These are phyloP conservation scores for Trichoderma endophyticum DNA, from an alignment of 2,329 filamentous ascomycete genomes.

Conservation along the genomic window DNA sequence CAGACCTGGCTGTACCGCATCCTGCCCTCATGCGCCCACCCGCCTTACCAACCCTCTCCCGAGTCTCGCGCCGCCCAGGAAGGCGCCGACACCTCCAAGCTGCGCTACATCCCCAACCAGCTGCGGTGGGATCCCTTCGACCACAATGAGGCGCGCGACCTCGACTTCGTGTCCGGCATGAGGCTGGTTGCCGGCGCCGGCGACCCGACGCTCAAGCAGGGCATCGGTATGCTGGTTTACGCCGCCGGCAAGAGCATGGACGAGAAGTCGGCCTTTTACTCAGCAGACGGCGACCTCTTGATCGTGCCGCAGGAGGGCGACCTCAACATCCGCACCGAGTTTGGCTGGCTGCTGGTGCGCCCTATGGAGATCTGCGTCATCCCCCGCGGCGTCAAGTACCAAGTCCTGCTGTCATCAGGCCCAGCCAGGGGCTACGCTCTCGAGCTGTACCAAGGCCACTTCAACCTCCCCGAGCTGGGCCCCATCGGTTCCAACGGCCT, in stretches of 20 bases:
- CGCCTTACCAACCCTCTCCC: constrained; percentile 50
- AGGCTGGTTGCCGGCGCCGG: constrained; percentile 75
- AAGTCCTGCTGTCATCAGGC: constrained; percentile 61
- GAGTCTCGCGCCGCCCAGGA: constrained; percentile 23
- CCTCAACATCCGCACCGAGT: constrained; percentile 73
- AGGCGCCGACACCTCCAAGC: constrained; percentile 27
- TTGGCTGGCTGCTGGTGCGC: constrained; percentile 70
- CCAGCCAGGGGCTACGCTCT: constrained; percentile 70
- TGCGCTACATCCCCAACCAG: constrained; percentile 63
- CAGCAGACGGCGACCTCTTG: constrained; percentile 74
- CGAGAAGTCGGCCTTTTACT: constrained; percentile 74
- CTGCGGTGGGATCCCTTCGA: constrained; percentile 81
- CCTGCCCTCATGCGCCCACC: constrained; percentile 61
- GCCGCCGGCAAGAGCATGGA: constrained; percentile 76
- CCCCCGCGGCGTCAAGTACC: constrained; percentile 70
- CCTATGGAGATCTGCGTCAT: constrained; percentile 77
- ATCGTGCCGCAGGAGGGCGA: constrained; percentile 73
- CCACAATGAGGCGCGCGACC: constrained; percentile 53
- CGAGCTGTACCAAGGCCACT: constrained; percentile 72
- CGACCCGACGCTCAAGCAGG: constrained; percentile 73
- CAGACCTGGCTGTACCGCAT: constrained; percentile 73
- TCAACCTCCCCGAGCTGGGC: constrained; percentile 66
- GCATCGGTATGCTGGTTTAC: constrained; percentile 77
- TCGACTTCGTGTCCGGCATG: constrained; percentile 56
- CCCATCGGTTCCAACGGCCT: constrained; percentile 71